Evolutionary conservation across 495 filamentous ascomycete genomes (phyloP).

Genomic region (Penicillium steckii): DNA sequence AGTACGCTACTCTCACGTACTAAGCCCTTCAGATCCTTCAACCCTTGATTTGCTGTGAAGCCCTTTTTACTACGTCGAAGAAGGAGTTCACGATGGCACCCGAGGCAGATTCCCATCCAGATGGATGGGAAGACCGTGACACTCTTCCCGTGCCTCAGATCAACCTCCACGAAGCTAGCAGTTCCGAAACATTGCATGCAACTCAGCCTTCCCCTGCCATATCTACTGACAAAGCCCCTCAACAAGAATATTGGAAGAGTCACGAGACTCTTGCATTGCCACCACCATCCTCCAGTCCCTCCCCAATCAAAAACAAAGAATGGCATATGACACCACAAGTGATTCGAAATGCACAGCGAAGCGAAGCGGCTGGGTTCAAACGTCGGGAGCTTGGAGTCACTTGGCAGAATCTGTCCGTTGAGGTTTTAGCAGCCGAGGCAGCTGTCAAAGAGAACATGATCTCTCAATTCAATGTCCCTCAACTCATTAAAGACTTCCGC

Average conservation of each 20-base stretch:
- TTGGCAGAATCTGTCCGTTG: slow-evolving; percentile 46
- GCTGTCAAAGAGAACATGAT: slow-evolving; percentile 48
- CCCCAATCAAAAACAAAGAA: slow-evolving; percentile 24
- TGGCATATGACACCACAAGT: slow-evolving; percentile 47
- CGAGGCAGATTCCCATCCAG: slow-evolving; percentile 1
- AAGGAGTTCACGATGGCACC: slow-evolving; percentile 4
- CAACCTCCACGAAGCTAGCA: slow-evolving; percentile 13
- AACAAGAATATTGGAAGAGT: neutral
- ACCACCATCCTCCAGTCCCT: neutral
- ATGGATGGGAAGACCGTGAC: slow-evolving; percentile 4
- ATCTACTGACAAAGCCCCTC: neutral
- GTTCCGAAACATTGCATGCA: slow-evolving; percentile 14
- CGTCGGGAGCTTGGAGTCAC: slow-evolving; percentile 52
- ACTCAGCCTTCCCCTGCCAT: neutral
- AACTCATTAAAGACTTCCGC: slow-evolving; percentile 31
- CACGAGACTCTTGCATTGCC: neutral
- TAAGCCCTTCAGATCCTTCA: too few relatives aligned
- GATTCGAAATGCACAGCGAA: slow-evolving; percentile 36
- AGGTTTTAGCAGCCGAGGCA: slow-evolving; percentile 42
- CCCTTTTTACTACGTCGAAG: neutral
- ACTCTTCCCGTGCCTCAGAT: slow-evolving; percentile 9
- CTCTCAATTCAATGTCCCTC: slow-evolving; percentile 55
- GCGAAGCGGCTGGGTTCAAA: slow-evolving; percentile 44
- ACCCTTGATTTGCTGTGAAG: too few relatives aligned
- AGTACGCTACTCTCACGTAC: too few relatives aligned